Evolutionary conservation across 1,284 basidiomycete species (phyloP).

Genomic region (Microbotryomycetes sp.): DNA sequence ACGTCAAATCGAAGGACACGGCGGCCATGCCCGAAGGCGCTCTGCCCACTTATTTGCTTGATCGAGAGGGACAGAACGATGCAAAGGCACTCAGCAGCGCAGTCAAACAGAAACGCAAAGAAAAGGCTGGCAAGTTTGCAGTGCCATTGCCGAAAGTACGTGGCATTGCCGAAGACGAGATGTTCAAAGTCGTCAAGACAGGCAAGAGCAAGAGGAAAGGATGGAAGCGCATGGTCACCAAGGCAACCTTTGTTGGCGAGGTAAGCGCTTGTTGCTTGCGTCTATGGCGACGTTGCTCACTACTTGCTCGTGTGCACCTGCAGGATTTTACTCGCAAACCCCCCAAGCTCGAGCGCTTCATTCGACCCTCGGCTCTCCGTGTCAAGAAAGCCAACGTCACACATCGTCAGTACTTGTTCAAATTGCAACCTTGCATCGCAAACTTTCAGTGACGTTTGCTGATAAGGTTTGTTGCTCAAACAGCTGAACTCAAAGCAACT

Average conservation of each 20-base stretch:
- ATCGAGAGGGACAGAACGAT: conserved; percentile 93
- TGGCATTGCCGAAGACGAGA: conserved; percentile 98
- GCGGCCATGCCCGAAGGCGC: conserved; percentile 78
- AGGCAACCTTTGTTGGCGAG: conserved; percentile 90
- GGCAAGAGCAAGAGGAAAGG: conserved; percentile 94
- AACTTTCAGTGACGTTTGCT: neutral
- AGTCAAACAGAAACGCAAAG: conserved; percentile 98
- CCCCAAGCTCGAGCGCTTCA: conserved; percentile 97
- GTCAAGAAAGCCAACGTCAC: conserved; percentile 99
- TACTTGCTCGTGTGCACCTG: neutral
- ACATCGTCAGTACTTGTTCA: conserved; percentile 65
- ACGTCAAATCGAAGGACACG: conserved; percentile 87
- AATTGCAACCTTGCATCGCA: neutral
- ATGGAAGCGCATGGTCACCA: conserved; percentile 99
- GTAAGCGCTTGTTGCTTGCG: conserved; percentile 3
- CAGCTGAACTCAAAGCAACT: conserved; percentile 93
- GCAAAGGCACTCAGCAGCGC: conserved; percentile 96
- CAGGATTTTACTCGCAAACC: conserved; percentile 98
- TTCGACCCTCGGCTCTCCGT: conserved; percentile 92
- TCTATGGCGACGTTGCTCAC: neutral
- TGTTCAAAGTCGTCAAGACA: conserved; percentile 99
- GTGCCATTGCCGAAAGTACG: conserved; percentile 95
- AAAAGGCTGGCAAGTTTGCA: conserved; percentile 96
- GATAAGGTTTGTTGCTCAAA: neutral
- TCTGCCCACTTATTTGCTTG: conserved; percentile 87